Evolutionary conservation across 2,329 filamentous ascomycete genomes (phyloP).

Genomic region (Fusarium multiceps): DNA sequence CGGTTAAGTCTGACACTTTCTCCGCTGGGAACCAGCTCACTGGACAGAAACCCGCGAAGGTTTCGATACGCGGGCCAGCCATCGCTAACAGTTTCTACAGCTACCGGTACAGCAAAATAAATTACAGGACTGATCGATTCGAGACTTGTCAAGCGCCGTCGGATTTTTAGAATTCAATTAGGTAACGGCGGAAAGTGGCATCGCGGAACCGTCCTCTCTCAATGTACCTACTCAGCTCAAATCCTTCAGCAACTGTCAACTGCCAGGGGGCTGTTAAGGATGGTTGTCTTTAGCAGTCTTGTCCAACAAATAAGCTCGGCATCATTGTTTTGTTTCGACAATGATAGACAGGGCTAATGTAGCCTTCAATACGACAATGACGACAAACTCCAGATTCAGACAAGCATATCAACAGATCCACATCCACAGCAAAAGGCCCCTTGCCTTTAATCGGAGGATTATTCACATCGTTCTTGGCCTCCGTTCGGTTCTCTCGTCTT

Average conservation of each 20-base stretch:
- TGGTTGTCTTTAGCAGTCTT: conserved; percentile 2
- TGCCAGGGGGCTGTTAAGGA: not conserved
- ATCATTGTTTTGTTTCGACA: conserved; percentile 24
- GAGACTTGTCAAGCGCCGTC: not conserved
- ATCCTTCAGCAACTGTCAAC: conserved; percentile 6
- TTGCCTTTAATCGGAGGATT: conserved; percentile 25
- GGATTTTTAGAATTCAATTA: conserved; percentile 15
- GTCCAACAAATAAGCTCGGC: conserved; percentile 10
- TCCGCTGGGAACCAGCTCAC: conserved; percentile 15
- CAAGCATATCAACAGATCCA: conserved; percentile 30
- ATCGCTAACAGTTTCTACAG: not conserved
- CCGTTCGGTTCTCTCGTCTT: not conserved
- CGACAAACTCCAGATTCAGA: conserved; percentile 20
- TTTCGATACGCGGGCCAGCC: conserved; percentile 20
- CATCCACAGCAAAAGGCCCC: conserved; percentile 4
- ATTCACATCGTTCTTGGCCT: not conserved
- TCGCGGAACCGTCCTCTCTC: not conserved
- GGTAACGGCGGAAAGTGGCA: conserved; percentile 6
- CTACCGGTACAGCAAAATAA: conserved; percentile 6
- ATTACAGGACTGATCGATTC: conserved; percentile 23
- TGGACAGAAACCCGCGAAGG: conserved; percentile 10
- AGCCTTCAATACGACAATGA: conserved; percentile 18
- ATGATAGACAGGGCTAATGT: conserved; percentile 4
- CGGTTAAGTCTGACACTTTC: conserved; percentile 26
- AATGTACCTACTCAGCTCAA: not conserved